phyloP scores from a whole-genome alignment of 305 asterid genomes.

The Fraxinus albicans region DNA sequence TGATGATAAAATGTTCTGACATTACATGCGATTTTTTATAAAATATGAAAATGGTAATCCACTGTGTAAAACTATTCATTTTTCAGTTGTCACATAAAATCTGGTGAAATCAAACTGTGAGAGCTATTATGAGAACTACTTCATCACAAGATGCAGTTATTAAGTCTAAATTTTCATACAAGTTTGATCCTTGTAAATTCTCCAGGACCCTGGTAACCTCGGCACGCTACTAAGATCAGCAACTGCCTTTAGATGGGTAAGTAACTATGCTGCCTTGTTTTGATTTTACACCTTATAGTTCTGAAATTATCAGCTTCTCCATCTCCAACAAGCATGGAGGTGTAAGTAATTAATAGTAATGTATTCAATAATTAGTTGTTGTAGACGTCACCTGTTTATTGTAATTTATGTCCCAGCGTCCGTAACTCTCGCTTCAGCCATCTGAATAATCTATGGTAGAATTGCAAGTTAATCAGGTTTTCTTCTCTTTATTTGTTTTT shows the following conservation, averaged over 20 bases:
- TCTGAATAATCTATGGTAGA: background rate
- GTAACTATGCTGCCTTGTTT: conserved; percentile 12
- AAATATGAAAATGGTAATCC: background rate
- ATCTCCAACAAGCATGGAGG: background rate
- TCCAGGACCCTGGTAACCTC: conserved; percentile 95
- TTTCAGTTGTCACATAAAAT: background rate
- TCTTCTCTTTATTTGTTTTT: background rate
- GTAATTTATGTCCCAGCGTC: background rate
- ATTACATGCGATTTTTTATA: background rate
- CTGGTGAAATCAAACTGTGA: background rate
- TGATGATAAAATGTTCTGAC: background rate
- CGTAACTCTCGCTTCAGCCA: background rate
- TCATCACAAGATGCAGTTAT: conserved; percentile 4
- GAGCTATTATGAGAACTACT: background rate
- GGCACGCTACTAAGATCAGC: conserved; percentile 91
- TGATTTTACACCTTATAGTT: background rate
- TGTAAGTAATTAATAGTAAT: background rate
- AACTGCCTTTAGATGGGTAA: conserved; percentile 90
- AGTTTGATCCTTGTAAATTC: background rate
- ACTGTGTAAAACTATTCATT: background rate
- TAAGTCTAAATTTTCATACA: background rate
- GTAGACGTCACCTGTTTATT: background rate
- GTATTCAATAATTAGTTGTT: background rate
- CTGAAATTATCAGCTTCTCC: background rate
- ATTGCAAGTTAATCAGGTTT: background rate